phyloP scores from a whole-genome alignment of 2,329 filamentous ascomycete species.

The Beauveria brongniartii region DNA sequence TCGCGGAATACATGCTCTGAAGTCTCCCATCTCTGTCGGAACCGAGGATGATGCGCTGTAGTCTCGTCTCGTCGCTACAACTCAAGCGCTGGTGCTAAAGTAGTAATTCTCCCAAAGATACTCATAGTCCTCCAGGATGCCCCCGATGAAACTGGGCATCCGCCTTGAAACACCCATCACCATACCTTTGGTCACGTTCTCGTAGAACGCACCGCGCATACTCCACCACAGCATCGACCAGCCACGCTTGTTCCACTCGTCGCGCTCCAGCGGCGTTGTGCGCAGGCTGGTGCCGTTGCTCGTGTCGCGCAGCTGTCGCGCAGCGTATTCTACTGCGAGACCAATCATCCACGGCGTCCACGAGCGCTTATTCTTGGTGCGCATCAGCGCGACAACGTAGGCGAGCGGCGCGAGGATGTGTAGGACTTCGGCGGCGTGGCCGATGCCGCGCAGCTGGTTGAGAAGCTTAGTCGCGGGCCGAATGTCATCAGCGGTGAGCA shows the following conservation, averaged over 20 bases:
- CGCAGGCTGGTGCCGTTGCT: slow-evolving; percentile 64
- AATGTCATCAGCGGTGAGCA: slow-evolving; percentile 92
- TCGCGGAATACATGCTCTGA: too few species aligned
- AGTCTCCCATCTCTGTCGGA: too few species aligned
- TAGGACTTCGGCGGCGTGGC: slow-evolving; percentile 76
- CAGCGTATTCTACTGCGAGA: slow-evolving; percentile 75
- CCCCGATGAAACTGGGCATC: slow-evolving; percentile 72
- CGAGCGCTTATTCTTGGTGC: slow-evolving; percentile 61
- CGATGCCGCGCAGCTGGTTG: slow-evolving; percentile 67
- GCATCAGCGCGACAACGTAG: slow-evolving; percentile 76
- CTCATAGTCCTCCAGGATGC: slow-evolving; percentile 90
- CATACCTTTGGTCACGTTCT: slow-evolving; percentile 74
- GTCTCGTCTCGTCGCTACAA: neutral
- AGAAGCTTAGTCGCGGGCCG: slow-evolving; percentile 82
- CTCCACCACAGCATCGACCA: slow-evolving; percentile 94
- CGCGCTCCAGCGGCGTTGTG: slow-evolving; percentile 79
- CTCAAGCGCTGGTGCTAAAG: slow-evolving; percentile 55
- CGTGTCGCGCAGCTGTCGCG: slow-evolving; percentile 67
- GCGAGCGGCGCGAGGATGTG: slow-evolving; percentile 84
- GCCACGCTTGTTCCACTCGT: slow-evolving; percentile 80
- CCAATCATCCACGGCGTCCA: slow-evolving; percentile 93
- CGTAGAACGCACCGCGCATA: slow-evolving; percentile 95
- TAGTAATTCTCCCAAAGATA: slow-evolving; percentile 98
- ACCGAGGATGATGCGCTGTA: too few species aligned
- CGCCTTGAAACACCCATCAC: slow-evolving; percentile 66